Evolutionary conservation across 2,329 filamentous ascomycete genomes (phyloP), one percentile per base, ranked within the genome.

Genomic region (Simplicillium aogashimaense): DNA sequence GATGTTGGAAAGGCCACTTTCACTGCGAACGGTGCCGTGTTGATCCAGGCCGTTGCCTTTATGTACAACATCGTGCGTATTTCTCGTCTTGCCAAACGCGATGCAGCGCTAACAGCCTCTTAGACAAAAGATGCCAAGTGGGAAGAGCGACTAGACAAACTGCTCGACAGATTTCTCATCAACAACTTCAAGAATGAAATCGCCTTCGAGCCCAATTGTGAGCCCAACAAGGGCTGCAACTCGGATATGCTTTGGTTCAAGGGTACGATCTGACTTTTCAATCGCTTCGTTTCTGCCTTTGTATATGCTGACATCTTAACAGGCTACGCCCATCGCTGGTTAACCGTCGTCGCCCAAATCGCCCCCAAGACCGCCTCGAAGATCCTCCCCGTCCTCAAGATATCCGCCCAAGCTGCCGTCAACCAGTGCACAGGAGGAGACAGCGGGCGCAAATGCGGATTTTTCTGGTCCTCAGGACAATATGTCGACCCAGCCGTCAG

Each of bases 211-310:
- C 60, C 75, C 3, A 66, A 77, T 11, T 90, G 85, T 61, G 83
- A 87, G 49, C 51, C 53, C 29, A 50, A 55, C 18, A 61, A 68
- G 3, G 61, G 53, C 16, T 90, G 86, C 65, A 80, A 80, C 43
- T 68, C 74, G 36, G 86, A 90, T 51, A 83, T 87, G 67, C 60
- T 76, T 44, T 76, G 76, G 2, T 88, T 83, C 72, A 86, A 86
- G 59, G 30, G 74, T n/a, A 70, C 76, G 29, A 9, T 9, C 29
- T n/a, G 9, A n/a, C n/a, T n/a, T n/a, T n/a, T n/a, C n/a, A n/a
- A n/a, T n/a, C n/a, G n/a, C n/a, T n/a, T n/a, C n/a, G n/a, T n/a
- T n/a, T n/a, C n/a, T n/a, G n/a, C n/a, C n/a, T n/a, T n/a, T n/a
- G 31, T n/a, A n/a, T 30, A n/a, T n/a, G n/a, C n/a, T n/a, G 78